phyloP scores from a whole-genome alignment of 192 early-diverging fungal species.

The Helicostylum pulchrum region DNA sequence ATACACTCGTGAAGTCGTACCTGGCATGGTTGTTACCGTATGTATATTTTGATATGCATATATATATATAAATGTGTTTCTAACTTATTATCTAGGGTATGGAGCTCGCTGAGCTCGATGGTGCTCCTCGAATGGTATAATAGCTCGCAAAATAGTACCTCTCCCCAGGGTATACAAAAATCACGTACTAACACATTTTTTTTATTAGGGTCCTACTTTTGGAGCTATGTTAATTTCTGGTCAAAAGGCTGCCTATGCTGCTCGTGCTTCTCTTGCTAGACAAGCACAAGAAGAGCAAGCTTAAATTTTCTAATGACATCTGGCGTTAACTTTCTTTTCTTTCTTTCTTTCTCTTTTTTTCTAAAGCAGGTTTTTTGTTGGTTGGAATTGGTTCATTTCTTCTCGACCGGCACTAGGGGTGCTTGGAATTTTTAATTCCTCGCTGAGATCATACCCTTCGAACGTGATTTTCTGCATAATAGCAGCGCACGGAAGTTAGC shows the following conservation, averaged over 20 bases:
- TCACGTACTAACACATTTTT: conserved; percentile 1
- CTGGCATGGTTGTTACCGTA: conserved; percentile 61
- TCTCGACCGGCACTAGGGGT: conserved; percentile 43
- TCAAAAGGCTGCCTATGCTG: conserved; percentile 65
- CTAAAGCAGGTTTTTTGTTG: conserved; percentile 14
- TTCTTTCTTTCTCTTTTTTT: conserved; percentile 10
- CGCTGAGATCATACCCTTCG: conserved; percentile 32
- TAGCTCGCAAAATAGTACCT: too few species aligned
- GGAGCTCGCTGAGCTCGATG: conserved; percentile 71
- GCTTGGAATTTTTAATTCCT: conserved; percentile 30
- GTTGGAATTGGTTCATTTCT: not conserved
- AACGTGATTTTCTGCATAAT: conserved; percentile 29
- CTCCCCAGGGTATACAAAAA: too few species aligned
- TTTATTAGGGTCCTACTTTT: conserved; percentile 42
- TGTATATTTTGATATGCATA: not conserved
- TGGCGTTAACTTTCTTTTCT: conserved; percentile 20
- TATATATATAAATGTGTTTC: not conserved
- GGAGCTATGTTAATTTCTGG: conserved; percentile 67
- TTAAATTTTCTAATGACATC: not conserved
- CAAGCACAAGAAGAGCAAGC: conserved; percentile 26
- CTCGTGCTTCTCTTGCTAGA: conserved; percentile 44
- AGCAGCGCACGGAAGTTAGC: conserved; percentile 25
- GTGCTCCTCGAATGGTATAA: conserved; percentile 60
- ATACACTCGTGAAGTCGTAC: conserved; percentile 64
- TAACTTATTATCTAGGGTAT: conserved; percentile 47